A percentile compares a stretch with the other conserved stretches of the same genome.
These are phyloP conservation scores for Candida chilensis DNA, from an alignment of 805 yeast species.

Conservation along the genomic window DNA sequence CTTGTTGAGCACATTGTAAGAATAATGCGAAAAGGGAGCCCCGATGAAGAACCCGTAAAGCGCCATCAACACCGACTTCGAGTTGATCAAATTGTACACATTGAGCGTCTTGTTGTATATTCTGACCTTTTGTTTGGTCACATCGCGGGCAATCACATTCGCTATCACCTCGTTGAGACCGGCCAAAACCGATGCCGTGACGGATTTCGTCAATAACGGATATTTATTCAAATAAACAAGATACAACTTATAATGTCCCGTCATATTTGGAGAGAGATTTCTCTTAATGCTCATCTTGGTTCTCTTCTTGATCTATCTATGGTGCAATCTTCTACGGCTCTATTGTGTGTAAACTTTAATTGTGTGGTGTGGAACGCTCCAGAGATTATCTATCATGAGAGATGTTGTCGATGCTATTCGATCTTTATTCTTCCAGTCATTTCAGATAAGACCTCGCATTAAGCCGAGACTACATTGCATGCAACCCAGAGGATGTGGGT, in stretches of 20 bases:
- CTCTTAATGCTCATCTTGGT: too few relatives aligned
- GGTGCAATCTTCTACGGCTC: too few relatives aligned
- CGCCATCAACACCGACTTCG: constrained; percentile 44
- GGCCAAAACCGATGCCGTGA: constrained; percentile 47
- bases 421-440: too few relatives aligned
- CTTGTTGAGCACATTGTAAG: constrained; percentile 35
- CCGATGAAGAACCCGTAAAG: constrained; percentile 43
- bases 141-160: constrained; percentile 37
- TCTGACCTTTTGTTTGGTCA: constrained; percentile 11
- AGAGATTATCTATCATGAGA: too few relatives aligned
- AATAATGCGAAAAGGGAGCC: constrained; percentile 51
- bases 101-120: constrained; percentile 6
- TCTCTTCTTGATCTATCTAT: too few relatives aligned
- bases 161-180: constrained; percentile 53
- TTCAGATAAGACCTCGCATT: too few relatives aligned
- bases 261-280: too few relatives aligned
- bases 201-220: constrained; percentile 51
- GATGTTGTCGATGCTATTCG: too few relatives aligned
- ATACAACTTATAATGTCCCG: constrained; percentile 11
- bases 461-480: too few relatives aligned
- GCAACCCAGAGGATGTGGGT: too few relatives aligned
- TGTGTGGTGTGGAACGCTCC: too few relatives aligned
- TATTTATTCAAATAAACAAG: constrained; percentile 27
- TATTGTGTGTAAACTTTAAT: too few relatives aligned
- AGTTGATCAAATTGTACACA: constrained; percentile 29